Conservation (phyloP, 768 basidiomycete species). For the Podaxis sp. region DNA sequence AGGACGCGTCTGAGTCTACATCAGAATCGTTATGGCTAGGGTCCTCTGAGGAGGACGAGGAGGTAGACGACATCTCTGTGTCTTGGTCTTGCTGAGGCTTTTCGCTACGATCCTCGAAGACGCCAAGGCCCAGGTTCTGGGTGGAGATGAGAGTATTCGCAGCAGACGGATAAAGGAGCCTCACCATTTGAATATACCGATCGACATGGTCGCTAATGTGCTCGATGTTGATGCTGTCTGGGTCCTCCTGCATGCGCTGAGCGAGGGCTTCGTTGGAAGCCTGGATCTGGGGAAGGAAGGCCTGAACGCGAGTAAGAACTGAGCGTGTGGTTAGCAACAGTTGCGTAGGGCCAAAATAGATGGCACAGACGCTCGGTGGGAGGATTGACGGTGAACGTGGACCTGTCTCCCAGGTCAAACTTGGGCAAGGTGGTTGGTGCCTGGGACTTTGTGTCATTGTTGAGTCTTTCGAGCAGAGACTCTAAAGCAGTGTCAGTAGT, state of each 20-base stretch:
- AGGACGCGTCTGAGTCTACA: slow-evolving; percentile 29
- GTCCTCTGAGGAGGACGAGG: slow-evolving; percentile 24
- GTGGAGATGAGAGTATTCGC: neutral
- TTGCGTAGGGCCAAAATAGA: neutral
- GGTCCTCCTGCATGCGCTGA: slow-evolving; percentile 44
- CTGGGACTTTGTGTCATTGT: slow-evolving; percentile 21
- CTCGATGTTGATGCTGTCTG: slow-evolving; percentile 69
- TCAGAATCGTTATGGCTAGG: slow-evolving; percentile 32
- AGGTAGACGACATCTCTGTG: slow-evolving; percentile 27
- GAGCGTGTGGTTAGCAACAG: neutral
- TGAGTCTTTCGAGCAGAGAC: slow-evolving; percentile 38
- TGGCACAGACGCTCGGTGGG: slow-evolving; percentile 48
- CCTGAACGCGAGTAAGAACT: slow-evolving; percentile 67
- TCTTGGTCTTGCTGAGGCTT: slow-evolving; percentile 23
- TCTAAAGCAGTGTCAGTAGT: slow-evolving; percentile 26
- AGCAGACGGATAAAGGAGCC: slow-evolving; percentile 13
- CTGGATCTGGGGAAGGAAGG: slow-evolving; percentile 65
- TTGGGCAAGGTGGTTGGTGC: slow-evolving; percentile 19
- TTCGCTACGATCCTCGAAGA: slow-evolving; percentile 46
- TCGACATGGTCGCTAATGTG: slow-evolving; percentile 46
- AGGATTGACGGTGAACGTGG: slow-evolving; percentile 36
- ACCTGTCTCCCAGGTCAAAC: slow-evolving; percentile 38
- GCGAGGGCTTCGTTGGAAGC: slow-evolving; percentile 59
- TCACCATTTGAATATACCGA: slow-evolving; percentile 67
- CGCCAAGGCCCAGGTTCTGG: slow-evolving; percentile 64